phyloP scores from a whole-genome alignment of 768 basidiomycete species.

The Naganishia onofrii region DNA sequence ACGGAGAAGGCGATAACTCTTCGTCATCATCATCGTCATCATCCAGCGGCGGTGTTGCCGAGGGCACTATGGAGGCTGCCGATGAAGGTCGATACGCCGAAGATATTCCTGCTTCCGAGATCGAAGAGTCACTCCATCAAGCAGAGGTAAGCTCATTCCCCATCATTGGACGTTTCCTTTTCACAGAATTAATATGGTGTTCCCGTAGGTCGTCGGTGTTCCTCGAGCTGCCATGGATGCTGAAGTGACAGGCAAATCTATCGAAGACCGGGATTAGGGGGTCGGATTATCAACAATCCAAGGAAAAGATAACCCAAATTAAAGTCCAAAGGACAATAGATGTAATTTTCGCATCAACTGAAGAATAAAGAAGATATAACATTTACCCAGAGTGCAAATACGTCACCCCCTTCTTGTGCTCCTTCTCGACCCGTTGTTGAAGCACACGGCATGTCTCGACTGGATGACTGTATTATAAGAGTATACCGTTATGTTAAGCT shows the following conservation, averaged over 20 bases:
- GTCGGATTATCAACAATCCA: background rate
- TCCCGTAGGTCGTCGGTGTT: slow-evolving; percentile 3
- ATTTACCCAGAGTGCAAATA: background rate
- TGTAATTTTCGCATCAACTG: background rate
- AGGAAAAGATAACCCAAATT: background rate
- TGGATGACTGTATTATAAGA: too few species aligned
- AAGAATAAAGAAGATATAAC: background rate
- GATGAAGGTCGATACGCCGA: slow-evolving; percentile 29
- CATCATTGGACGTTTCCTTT: too few species aligned
- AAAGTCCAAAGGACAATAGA: slow-evolving; percentile 2
- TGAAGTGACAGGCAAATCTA: slow-evolving; percentile 18
- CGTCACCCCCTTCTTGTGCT: too few species aligned
- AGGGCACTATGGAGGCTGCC: slow-evolving; percentile 25
- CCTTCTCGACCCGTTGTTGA: too few species aligned
- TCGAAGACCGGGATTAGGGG: slow-evolving; percentile 12
- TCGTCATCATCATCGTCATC: slow-evolving; percentile 8
- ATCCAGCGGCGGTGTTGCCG: background rate
- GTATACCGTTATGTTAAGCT: too few species aligned
- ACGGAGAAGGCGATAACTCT: background rate
- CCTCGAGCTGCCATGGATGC: slow-evolving; percentile 22
- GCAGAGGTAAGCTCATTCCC: background rate
- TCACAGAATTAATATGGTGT: background rate
- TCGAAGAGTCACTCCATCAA: slow-evolving; percentile 27
- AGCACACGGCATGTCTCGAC: too few species aligned
- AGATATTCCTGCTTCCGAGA: slow-evolving; percentile 26